Evolutionary conservation across 257 asterid species (phyloP).

Genomic region (Solanum sparsipilum): DNA sequence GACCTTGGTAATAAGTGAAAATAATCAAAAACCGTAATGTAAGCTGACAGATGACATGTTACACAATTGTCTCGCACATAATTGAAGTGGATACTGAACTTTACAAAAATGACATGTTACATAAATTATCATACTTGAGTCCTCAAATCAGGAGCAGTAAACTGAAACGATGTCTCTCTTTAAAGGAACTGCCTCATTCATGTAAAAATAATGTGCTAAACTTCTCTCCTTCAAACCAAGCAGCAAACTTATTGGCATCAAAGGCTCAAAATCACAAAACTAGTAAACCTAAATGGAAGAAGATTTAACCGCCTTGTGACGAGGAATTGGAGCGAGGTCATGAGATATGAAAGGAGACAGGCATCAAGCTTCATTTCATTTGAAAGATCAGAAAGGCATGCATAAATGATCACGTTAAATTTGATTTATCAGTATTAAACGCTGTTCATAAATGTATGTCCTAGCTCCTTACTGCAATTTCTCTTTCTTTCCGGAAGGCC

Average conservation of each 20-base stretch:
- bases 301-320: neutral
- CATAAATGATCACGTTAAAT: neutral
- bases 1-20: slow-evolving; percentile 49
- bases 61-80: neutral
- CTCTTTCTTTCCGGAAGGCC: neutral
- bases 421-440: neutral
- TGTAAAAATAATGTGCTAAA: neutral
- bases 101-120: neutral
- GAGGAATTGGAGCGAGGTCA: neutral
- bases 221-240: neutral
- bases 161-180: neutral
- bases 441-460: neutral
- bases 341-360: neutral
- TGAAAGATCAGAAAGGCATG: neutral
- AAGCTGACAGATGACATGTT: neutral
- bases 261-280: neutral
- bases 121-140: neutral
- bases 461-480: neutral
- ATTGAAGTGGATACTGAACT: neutral
- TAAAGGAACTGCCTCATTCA: neutral
- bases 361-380: neutral
- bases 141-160: neutral
- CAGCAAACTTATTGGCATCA: neutral
- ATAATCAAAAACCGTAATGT: neutral
- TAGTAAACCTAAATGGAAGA: neutral